Evolutionary conservation across 495 filamentous ascomycete genomes (phyloP).

Genomic region (Penicillium atrosanguineum): DNA sequence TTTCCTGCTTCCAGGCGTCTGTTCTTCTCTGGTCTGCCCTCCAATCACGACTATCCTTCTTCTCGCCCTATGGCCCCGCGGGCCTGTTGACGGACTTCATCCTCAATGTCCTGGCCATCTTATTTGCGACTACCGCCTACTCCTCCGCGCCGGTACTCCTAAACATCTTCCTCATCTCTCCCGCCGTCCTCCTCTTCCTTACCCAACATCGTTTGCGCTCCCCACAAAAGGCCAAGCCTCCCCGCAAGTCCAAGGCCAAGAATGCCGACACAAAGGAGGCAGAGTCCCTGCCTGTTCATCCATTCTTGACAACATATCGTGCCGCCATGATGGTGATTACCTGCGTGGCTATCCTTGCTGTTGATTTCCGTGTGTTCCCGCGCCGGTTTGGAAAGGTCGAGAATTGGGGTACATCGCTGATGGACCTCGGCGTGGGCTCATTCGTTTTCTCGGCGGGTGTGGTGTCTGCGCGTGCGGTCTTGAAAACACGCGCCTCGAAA

Average conservation of each 20-base stretch:
- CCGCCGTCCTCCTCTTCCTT: constrained; percentile 61
- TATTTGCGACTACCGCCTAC: constrained; percentile 87
- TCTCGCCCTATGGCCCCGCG: constrained; percentile 66
- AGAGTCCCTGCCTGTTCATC: constrained; percentile 70
- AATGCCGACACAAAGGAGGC: constrained; percentile 25
- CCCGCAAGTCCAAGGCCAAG: constrained; percentile 43
- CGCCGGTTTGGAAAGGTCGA: constrained; percentile 96
- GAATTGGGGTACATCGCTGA: constrained; percentile 95
- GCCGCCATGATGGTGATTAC: constrained; percentile 92
- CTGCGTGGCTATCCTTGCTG: constrained; percentile 90
- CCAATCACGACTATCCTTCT: constrained; percentile 83
- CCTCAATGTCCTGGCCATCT: constrained; percentile 74
- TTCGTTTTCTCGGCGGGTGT: constrained; percentile 96
- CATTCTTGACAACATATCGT: constrained; percentile 88
- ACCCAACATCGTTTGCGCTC: constrained; percentile 39
- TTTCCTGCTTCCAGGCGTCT: constrained; percentile 55
- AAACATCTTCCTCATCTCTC: constrained; percentile 68
- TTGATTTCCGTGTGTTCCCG: constrained; percentile 92
- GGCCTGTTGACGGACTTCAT: constrained; percentile 78
- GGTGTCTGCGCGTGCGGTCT: constrained; percentile 82
- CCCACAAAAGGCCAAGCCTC: constrained; percentile 56
- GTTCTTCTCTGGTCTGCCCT: constrained; percentile 86
- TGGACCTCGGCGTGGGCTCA: constrained; percentile 96
- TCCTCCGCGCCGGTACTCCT: constrained; percentile 71
- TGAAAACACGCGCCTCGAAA: constrained; percentile 60